Evolutionary conservation across 805 yeast species (phyloP).

Genomic region (Schizosaccharomyces octosporus): DNA sequence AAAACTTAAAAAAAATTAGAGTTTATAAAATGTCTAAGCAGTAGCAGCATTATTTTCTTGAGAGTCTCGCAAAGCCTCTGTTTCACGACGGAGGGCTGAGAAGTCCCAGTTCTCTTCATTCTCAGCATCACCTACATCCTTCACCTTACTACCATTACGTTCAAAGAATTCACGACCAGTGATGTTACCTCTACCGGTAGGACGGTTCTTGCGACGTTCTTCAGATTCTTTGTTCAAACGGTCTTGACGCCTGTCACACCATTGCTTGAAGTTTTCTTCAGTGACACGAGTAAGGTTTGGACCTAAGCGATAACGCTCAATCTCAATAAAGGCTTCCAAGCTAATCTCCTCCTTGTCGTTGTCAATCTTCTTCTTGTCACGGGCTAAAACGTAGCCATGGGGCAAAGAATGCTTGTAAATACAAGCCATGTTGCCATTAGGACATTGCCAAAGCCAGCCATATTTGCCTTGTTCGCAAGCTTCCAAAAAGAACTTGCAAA

Average conservation of each 20-base stretch:
- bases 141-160: neutral
- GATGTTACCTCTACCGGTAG: conserved; percentile 13
- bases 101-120: conserved; percentile 2
- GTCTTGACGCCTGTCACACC: conserved; percentile 53
- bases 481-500: conserved; percentile 81
- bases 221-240: conserved; percentile 21
- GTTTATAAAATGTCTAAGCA: neutral
- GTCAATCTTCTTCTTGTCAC: conserved; percentile 86
- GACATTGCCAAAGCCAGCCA: conserved; percentile 98
- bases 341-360: conserved; percentile 68
- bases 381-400: conserved; percentile 86
- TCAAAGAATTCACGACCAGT: conserved; percentile 6
- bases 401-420: conserved; percentile 89
- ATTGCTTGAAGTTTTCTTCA: conserved; percentile 45
- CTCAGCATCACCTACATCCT: neutral
- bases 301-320: conserved; percentile 71
- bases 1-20: neutral
- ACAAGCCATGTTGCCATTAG: conserved; percentile 79
- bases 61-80: neutral
- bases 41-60: neutral
- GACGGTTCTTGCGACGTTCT: conserved; percentile 9
- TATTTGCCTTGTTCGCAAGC: conserved; percentile 94
- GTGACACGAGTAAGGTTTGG: conserved; percentile 62
- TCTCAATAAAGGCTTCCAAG: conserved; percentile 82
- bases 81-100: neutral